Percentiles rank a stretch among this genome's conserved stretches.
phyloP scores from a whole-genome alignment of 2,329 filamentous ascomycete species.

The Chaetomium sp. region DNA sequence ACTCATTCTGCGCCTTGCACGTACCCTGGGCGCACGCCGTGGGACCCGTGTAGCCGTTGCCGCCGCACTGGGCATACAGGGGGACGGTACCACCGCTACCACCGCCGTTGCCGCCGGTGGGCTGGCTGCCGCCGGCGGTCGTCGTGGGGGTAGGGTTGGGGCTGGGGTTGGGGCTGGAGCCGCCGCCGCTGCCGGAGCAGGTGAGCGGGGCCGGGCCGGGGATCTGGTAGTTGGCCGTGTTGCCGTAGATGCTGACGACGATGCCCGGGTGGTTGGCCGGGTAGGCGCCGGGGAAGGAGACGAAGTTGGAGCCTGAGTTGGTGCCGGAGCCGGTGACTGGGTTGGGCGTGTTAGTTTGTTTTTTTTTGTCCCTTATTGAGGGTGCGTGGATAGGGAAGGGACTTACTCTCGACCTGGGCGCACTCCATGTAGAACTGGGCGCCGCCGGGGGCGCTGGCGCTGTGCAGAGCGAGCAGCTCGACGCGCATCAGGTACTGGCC shows the following conservation, averaged over 20 bases:
- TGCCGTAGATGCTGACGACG: conserved; percentile 41
- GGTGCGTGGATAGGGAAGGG: not conserved
- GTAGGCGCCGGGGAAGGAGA: conserved; percentile 44
- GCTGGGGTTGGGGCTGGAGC: conserved; percentile 10
- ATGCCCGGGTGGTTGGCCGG: conserved; percentile 41
- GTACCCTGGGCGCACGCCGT: conserved; percentile 32
- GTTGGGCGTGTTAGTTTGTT: not conserved
- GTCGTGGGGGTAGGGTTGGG: conserved; percentile 4
- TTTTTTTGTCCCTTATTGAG: too few species aligned
- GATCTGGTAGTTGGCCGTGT: conserved; percentile 40
- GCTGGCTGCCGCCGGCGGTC: not conserved
- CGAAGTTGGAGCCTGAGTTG: conserved; percentile 35
- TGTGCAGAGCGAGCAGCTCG: conserved; percentile 46
- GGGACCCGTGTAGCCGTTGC: conserved; percentile 33
- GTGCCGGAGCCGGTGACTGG: conserved; percentile 37
- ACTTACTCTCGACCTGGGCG: conserved; percentile 38
- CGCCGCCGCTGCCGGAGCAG: conserved; percentile 32
- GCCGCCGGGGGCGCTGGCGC: conserved; percentile 39
- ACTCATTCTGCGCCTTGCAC: conserved; percentile 32
- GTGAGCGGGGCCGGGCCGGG: conserved; percentile 41
- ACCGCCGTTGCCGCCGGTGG: conserved; percentile 12
- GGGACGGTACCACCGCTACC: conserved; percentile 19
- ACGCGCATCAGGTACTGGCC: conserved; percentile 49
- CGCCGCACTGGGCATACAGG: conserved; percentile 35
- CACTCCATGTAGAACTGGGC: conserved; percentile 47